Base-by-base conservation (phyloP, 352 stramenopile species). In the Phytopythium montanum region DNA sequence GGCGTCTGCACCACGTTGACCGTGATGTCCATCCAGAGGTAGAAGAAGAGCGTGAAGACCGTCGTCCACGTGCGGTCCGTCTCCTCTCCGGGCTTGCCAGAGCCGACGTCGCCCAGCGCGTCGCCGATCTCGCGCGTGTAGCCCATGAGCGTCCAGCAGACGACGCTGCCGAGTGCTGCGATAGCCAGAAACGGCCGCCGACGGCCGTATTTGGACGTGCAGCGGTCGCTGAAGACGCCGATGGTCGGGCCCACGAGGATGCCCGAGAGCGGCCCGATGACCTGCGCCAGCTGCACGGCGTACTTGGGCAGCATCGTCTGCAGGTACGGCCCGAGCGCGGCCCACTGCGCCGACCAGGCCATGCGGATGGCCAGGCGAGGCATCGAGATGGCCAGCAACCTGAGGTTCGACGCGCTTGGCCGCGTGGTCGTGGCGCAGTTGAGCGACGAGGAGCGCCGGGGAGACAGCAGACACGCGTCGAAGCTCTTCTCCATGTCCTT, bases 1-100 rank as follows among this genome's bases (percentile, higher is more conserved):
- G 75, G 75, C 1, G 65, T 79, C 54, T 78, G 68, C 4, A 75
- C 71, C n/a, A 88, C 29, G 56, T 88, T 85, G 45, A 85, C 65
- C 25, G 69, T 76, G 23, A 88, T 65, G 49, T 86, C 78, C 78
- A 88, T 88, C 75, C 75, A 85, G 3, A 72, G 57, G 70, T 88
- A 85, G 56, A 82, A 84, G 42, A 84, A 57, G n/a, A 85, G 68
- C 1, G 67, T 82, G 23, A 88, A 69, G 21, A 79, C 39, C 9
- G 70, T 61, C 2, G 78, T 88, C 68, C 69, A 88, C 12, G 60
- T 73, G 39, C 70, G 78, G 41, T 70, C 64, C 13, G 63, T 79
- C n/a, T 56, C 38, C 52, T 69, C 64, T 10, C 65, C 73, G 0
- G 19, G 48, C 25, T 60, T 62, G 39, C 73, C 73, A 14, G 55